phyloP scores from a whole-genome alignment of 2,329 filamentous ascomycete genomes.

The Talaromyces sp. region DNA sequence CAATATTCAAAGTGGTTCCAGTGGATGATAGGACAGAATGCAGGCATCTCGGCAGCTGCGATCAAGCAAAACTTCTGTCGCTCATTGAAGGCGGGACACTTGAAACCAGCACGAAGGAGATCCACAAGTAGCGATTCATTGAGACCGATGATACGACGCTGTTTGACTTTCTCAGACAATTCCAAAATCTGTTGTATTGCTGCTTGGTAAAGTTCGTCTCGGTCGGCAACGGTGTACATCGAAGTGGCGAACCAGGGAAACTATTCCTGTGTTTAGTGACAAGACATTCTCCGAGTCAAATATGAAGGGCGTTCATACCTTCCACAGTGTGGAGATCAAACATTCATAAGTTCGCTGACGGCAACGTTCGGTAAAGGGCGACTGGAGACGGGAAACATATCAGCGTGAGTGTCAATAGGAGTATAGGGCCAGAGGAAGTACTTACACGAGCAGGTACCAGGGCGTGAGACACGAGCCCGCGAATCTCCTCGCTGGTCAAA shows the following conservation, averaged over 20 bases:
- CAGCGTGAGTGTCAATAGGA: not conserved
- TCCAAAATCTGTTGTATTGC: constrained; percentile 60
- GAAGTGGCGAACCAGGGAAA: constrained; percentile 50
- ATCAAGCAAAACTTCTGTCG: constrained; percentile 40
- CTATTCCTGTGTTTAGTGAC: constrained; percentile 27
- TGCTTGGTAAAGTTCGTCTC: constrained; percentile 44
- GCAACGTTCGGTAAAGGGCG: constrained; percentile 48
- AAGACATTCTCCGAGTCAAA: not conserved
- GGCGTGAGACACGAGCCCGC: constrained; percentile 46
- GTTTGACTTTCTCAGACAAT: constrained; percentile 62
- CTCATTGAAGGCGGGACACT: constrained; percentile 44
- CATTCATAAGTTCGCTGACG: constrained; percentile 53
- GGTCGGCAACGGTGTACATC: constrained; percentile 47
- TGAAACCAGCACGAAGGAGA: constrained; percentile 39
- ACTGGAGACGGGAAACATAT: constrained; percentile 31
- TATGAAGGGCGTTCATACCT: constrained; percentile 31
- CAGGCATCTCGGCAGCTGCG: constrained; percentile 25
- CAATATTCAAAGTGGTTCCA: constrained; percentile 33
- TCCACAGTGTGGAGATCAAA: constrained; percentile 51
- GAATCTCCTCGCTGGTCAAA: constrained; percentile 50
- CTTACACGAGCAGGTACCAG: constrained; percentile 50
- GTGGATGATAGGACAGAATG: constrained; percentile 21
- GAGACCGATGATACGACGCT: constrained; percentile 35
- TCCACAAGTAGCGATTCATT: constrained; percentile 38
- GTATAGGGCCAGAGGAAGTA: not conserved